phyloP scores from a whole-genome alignment of 345 rosid species.

The Theobroma cacao region DNA sequence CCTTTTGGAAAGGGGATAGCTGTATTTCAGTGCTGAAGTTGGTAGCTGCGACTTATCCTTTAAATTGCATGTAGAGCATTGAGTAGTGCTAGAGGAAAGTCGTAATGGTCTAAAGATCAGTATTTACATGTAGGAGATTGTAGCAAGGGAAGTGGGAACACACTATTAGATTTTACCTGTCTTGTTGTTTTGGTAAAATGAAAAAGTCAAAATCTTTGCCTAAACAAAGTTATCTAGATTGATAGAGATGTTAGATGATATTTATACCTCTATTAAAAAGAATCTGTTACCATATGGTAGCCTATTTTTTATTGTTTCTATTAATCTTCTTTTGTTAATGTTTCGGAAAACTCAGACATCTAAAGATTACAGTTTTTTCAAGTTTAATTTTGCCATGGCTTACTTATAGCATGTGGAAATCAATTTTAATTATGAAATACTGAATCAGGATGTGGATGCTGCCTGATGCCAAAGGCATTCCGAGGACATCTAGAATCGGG shows the following conservation, averaged over 20 bases:
- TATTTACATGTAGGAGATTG: neutral
- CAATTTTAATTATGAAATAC: slow-evolving; percentile 7
- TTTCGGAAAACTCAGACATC: neutral
- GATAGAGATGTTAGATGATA: neutral
- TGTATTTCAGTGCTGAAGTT: neutral
- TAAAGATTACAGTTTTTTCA: neutral
- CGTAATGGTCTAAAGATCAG: neutral
- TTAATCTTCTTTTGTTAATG: neutral
- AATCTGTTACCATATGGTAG: neutral
- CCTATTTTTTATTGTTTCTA: neutral
- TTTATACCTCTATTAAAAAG: neutral
- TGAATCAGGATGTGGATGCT: slow-evolving; percentile 43
- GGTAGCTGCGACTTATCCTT: neutral
- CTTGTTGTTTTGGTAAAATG: neutral
- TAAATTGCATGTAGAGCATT: neutral
- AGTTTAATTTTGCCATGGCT: neutral
- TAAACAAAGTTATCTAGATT: neutral
- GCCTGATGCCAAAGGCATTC: slow-evolving; percentile 29
- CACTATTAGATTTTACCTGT: neutral
- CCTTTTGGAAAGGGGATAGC: neutral
- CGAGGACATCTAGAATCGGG: slow-evolving; percentile 8
- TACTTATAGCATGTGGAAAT: neutral
- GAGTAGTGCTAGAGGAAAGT: neutral
- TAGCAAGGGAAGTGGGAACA: neutral
- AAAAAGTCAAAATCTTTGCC: neutral